Evolutionary conservation across 2,329 filamentous ascomycete genomes (phyloP).

Genomic region (Mariannaea sp.): DNA sequence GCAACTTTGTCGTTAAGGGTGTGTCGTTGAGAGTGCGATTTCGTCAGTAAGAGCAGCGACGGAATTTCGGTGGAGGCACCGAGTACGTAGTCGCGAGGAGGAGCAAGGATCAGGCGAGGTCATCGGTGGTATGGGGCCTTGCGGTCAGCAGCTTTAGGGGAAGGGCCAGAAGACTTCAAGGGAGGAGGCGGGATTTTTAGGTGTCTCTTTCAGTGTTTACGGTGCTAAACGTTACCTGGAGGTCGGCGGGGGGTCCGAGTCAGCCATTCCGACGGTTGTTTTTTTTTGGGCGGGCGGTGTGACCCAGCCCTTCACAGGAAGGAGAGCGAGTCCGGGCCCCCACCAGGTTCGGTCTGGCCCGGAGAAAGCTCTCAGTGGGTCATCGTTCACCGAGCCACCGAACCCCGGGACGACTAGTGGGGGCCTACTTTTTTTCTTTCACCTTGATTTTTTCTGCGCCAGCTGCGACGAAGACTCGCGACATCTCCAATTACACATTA

Average conservation of each 20-base stretch:
- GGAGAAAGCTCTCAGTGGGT: conserved; percentile 22
- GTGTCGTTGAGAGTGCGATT: conserved; percentile 30
- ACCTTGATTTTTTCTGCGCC: conserved; percentile 40
- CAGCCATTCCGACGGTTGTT: not conserved
- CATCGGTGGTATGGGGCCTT: conserved; percentile 18
- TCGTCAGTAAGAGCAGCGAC: conserved; percentile 29
- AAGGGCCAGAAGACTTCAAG: not conserved
- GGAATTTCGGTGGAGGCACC: conserved; percentile 38
- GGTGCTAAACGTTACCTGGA: conserved; percentile 9
- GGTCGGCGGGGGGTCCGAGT: conserved; percentile 5
- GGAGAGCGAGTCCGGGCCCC: not conserved
- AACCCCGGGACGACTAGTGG: conserved; percentile 21
- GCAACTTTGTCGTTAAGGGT: conserved; percentile 10
- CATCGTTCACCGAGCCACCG: conserved; percentile 31
- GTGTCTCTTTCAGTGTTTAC: conserved; percentile 3
- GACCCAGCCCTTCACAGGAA: not conserved
- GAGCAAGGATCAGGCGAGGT: conserved; percentile 29
- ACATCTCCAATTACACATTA: conserved; percentile 11
- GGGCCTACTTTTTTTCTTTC: conserved; percentile 33
- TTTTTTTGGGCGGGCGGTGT: conserved; percentile 12
- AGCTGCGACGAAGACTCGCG: conserved; percentile 14
- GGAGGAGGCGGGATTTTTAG: conserved; percentile 11
- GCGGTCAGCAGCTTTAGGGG: conserved; percentile 8
- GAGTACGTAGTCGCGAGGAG: conserved; percentile 31
- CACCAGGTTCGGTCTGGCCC: conserved; percentile 18